Base-by-base conservation (phyloP, 2,329 filamentous ascomycete species). In the Massarina eburnea region DNA sequence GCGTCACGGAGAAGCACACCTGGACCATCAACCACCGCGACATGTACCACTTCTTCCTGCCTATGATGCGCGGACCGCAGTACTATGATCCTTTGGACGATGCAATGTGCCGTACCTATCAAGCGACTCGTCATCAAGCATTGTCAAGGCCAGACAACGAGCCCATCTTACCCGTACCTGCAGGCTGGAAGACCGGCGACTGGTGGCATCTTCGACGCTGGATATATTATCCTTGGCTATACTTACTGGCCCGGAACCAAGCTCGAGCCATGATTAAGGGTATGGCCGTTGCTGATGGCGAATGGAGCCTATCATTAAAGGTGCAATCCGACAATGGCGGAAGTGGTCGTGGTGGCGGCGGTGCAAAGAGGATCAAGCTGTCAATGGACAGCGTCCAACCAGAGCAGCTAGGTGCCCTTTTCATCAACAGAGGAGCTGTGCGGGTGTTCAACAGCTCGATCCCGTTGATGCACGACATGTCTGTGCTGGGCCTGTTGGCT, bases 171-270 rank as follows among this genome's bases (percentile, higher is more conserved):
- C 39, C 39, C 17, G 39, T 41, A 41, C 39, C 39, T 41, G 29
- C 18, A 34, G 39, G 29, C 39, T 41, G 39, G 39, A 34, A 41
- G 39, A 33, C 39, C 29, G 39, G 15, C 24, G 19, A 32, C 39
- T 41, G 39, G 39, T 41, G 39, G 39, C 14, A 32, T 33, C 39
- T 41, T 33, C 39, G 39, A 41, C 39, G 39, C 39, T 41, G 39
- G 39, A 41, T 41, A 20, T 41, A 32, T 41, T 41, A 41, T 41
- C 39, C 39, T 41, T 41, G 39, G 39, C 26, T 41, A 41, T 41
- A 41, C 39, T 15, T 41, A 32, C 39, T 41, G 39, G 39, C 39
- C 9, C 39, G 26, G 26, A 24, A 41, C 39, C 39, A 41, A 41
- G 39, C 39, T 41, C 39, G 39, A 41, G 39, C 39, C 39, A 33